Conservation (phyloP, 768 basidiomycete species). For the Asterophora parasitica region DNA sequence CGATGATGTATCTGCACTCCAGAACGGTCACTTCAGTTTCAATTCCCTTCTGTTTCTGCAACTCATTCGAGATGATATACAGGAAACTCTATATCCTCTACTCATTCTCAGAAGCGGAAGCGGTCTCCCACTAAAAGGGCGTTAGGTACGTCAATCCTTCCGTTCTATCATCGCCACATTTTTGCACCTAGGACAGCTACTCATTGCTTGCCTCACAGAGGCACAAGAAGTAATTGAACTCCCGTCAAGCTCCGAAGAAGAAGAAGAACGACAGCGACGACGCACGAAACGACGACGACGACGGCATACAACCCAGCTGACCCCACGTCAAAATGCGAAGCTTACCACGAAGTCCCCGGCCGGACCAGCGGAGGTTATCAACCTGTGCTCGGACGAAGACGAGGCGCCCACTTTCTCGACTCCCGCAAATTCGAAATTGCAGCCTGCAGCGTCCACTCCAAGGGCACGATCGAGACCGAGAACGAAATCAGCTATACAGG, state of each 20-base stretch:
- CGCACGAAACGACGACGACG: neutral
- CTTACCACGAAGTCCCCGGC: too few species aligned
- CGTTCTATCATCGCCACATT: too few species aligned
- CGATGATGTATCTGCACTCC: neutral
- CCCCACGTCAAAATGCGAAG: neutral
- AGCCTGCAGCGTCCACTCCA: neutral
- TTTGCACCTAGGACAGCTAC: neutral
- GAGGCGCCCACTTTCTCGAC: neutral
- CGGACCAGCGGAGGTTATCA: conserved; percentile 1
- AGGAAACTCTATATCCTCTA: neutral
- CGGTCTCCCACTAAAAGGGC: neutral
- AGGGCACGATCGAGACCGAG: neutral
- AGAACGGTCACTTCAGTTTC: neutral
- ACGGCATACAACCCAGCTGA: neutral
- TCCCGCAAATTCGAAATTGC: too few species aligned
- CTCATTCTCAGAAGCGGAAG: neutral
- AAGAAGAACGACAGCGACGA: neutral
- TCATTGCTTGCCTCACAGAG: neutral
- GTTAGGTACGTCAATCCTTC: neutral
- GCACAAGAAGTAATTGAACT: conserved; percentile 6
- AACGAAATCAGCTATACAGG: neutral
- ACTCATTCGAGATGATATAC: neutral
- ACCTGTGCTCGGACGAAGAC: conserved; percentile 11
- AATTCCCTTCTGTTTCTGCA: neutral
- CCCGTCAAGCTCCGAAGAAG: conserved; percentile 6